These are phyloP conservation scores for Diversispora epigaea DNA, from an alignment of 192 early-diverging fungal genomes.

Conservation along the genomic window DNA sequence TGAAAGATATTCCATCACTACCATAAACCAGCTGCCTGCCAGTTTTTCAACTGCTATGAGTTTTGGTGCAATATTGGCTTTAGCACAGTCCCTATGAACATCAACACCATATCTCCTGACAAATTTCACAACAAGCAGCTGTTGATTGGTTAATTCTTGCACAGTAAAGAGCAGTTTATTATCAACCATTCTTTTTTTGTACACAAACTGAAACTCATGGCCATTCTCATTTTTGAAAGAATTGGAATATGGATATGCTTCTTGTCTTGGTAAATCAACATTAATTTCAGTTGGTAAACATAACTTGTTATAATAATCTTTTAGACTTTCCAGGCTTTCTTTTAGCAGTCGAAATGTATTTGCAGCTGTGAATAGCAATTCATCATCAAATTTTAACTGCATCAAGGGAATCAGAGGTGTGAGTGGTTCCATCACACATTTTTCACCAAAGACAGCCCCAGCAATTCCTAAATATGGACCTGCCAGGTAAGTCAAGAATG, in stretches of 20 bases:
- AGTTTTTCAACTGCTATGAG: not conserved
- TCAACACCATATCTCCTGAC: not conserved
- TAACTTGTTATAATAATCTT: slow-evolving; percentile 10
- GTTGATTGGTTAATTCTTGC: slow-evolving; percentile 11
- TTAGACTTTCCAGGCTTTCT: slow-evolving; percentile 16
- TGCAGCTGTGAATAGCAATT: slow-evolving; percentile 7
- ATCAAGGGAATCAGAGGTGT: slow-evolving; percentile 4
- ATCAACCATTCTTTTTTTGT: not conserved
- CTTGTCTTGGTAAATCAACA: slow-evolving; percentile 8
- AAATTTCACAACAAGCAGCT: slow-evolving; percentile 20
- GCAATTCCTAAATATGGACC: slow-evolving; percentile 6
- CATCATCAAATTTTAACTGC: slow-evolving; percentile 10
- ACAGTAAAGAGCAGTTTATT: not conserved
- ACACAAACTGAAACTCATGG: slow-evolving; percentile 6
- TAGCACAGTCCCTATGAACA: slow-evolving; percentile 9
- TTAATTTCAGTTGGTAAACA: slow-evolving; percentile 12
- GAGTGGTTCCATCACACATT: not conserved
- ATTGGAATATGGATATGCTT: slow-evolving; percentile 5
- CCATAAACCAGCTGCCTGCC: not conserved
- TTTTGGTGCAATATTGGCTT: slow-evolving; percentile 2
- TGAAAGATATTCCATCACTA: slow-evolving; percentile 20
- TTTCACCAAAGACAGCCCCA: slow-evolving; percentile 10
- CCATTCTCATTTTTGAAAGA: too few relatives aligned
- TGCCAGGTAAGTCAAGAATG: slow-evolving; percentile 5
- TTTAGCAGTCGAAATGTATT: slow-evolving; percentile 15